Percentiles rank a stretch among this genome's conserved stretches.
phyloP scores from a whole-genome alignment of 768 basidiomycete species.

The Pleurotus cornucopiae region DNA sequence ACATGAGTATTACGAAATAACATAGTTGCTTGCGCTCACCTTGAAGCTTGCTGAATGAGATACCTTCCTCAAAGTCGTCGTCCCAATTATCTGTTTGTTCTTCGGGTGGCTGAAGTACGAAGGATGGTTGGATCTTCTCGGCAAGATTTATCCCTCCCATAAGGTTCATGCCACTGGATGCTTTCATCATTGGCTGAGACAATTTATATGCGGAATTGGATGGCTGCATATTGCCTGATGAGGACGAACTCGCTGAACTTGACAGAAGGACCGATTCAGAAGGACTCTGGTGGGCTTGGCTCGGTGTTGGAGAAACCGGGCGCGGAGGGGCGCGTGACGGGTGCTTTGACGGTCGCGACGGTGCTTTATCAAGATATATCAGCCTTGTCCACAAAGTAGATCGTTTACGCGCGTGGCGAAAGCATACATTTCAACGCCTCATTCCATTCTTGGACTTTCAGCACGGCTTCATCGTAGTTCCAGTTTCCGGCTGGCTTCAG shows the following conservation, averaged over 20 bases:
- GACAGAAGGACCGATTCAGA: constrained; percentile 14
- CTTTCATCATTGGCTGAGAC: constrained; percentile 17
- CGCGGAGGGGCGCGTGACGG: constrained; percentile 41
- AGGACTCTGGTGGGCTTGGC: constrained; percentile 14
- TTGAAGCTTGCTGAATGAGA: constrained; percentile 82
- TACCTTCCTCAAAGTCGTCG: constrained; percentile 94
- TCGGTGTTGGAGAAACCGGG: constrained; percentile 30
- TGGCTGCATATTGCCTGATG: constrained; percentile 21
- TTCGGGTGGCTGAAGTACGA: constrained; percentile 69
- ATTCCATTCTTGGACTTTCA: constrained; percentile 98
- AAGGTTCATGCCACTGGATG: constrained; percentile 9
- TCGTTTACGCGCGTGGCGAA: constrained; percentile 5
- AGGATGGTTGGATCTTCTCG: constrained; percentile 60
- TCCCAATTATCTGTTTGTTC: constrained; percentile 97
- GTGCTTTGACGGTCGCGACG: constrained; percentile 70
- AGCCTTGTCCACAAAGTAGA: constrained; percentile 5
- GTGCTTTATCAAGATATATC: constrained; percentile 39
- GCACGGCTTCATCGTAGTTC: constrained; percentile 90
- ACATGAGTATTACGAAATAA: neutral
- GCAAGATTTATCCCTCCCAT: constrained; percentile 34
- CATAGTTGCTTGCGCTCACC: constrained; percentile 24
- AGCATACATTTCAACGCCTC: constrained; percentile 85
- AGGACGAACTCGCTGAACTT: constrained; percentile 16
- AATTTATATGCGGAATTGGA: constrained; percentile 27
- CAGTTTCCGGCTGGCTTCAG: constrained; percentile 64